Evolutionary conservation across 345 rosid genomes (phyloP).

Genomic region (Geranium brycei): DNA sequence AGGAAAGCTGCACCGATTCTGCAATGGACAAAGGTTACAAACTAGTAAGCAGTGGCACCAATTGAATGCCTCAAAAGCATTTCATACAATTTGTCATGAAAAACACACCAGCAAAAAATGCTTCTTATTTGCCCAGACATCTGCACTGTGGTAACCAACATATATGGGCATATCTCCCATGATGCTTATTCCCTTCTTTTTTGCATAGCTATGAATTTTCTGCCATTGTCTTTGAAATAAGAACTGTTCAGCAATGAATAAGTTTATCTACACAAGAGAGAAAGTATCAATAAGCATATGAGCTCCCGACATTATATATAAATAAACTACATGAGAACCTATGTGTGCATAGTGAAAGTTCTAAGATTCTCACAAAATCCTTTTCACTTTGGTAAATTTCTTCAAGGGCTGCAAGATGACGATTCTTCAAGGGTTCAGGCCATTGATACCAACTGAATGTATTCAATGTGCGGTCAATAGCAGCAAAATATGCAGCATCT

Average conservation of each 20-base stretch:
- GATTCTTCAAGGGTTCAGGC: conserved; percentile 69
- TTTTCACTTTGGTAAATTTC: conserved; percentile 56
- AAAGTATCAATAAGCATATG: conserved; percentile 7
- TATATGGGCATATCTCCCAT: conserved; percentile 99
- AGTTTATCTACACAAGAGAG: conserved; percentile 45
- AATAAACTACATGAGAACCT: background rate
- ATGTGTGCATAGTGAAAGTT: conserved; percentile 7
- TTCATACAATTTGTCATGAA: conserved; percentile 5
- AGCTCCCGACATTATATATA: background rate
- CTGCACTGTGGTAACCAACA: conserved; percentile 94
- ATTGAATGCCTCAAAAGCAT: conserved; percentile 5
- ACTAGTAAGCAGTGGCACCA: conserved; percentile 7
- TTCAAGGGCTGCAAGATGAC: conserved; percentile 85
- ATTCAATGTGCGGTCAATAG: conserved; percentile 48
- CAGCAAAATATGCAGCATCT: conserved; percentile 96
- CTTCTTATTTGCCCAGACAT: conserved; percentile 93
- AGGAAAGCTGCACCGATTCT: conserved; percentile 78
- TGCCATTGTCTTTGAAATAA: conserved; percentile 94
- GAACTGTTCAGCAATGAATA: conserved; percentile 83
- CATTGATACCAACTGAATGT: conserved; percentile 73
- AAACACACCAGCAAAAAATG: conserved; percentile 68
- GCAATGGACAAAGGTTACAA: conserved; percentile 14
- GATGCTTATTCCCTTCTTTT: conserved; percentile 54
- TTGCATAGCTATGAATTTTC: conserved; percentile 63
- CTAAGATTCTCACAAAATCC: conserved; percentile 54